A percentile compares a stretch with the other conserved stretches of the same genome.
Conservation (phyloP, 768 basidiomycete species). For the Podaxis rugospora region DNA sequence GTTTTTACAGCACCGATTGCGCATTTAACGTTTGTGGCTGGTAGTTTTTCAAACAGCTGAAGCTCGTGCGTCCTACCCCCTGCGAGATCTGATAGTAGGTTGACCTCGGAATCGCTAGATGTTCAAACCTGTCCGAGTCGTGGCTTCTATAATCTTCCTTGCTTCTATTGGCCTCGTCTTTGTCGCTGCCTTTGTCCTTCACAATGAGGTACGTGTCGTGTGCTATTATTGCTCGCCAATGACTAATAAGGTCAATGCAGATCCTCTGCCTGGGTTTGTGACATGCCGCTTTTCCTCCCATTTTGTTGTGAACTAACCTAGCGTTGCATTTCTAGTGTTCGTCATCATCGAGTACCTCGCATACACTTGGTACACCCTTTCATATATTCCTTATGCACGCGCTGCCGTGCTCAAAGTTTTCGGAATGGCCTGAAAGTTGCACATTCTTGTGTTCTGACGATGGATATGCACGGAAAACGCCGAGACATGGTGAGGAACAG, state of each 20-base stretch:
- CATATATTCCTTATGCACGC: slow-evolving; percentile 91
- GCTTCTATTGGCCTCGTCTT: slow-evolving; percentile 80
- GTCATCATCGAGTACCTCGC: slow-evolving; percentile 91
- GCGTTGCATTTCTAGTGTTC: slow-evolving; percentile 51
- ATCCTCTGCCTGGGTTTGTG: slow-evolving; percentile 64
- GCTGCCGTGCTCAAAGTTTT: slow-evolving; percentile 64
- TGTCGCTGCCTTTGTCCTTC: slow-evolving; percentile 77
- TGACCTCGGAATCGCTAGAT: slow-evolving; percentile 47
- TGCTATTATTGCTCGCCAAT: background rate
- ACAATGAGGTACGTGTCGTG: slow-evolving; percentile 49
- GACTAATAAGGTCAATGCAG: slow-evolving; percentile 26
- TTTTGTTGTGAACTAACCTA: slow-evolving; percentile 2
- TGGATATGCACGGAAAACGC: background rate
- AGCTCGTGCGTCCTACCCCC: slow-evolving; percentile 46
- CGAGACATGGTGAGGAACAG: background rate
- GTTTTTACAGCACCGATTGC: background rate
- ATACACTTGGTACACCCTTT: slow-evolving; percentile 84
- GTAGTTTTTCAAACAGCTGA: slow-evolving; percentile 76
- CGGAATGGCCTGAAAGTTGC: slow-evolving; percentile 33
- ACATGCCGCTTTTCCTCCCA: background rate
- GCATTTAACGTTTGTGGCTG: slow-evolving; percentile 3
- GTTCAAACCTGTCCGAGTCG: slow-evolving; percentile 90
- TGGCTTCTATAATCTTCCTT: slow-evolving; percentile 77
- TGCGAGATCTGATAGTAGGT: background rate
- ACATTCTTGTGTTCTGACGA: background rate